These are phyloP conservation scores for Castanea crenata DNA, from an alignment of 306 rosid genomes.

Conservation along the genomic window DNA sequence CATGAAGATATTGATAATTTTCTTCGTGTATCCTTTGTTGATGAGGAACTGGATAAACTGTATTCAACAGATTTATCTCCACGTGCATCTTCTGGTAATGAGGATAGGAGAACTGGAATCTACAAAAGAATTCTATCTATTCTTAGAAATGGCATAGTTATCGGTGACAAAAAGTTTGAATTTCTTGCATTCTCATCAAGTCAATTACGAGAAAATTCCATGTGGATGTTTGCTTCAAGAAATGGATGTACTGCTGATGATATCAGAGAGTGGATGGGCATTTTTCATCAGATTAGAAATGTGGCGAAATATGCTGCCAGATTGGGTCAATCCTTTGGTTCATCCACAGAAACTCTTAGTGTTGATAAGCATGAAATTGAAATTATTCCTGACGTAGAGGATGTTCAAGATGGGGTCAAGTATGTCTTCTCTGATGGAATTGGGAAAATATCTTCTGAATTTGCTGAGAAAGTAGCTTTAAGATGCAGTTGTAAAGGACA, in stretches of 20 bases:
- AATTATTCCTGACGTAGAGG: constrained; percentile 50
- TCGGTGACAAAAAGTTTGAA: constrained; percentile 74
- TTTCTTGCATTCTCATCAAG: constrained; percentile 92
- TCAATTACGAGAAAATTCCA: constrained; percentile 71
- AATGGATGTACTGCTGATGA: constrained; percentile 32
- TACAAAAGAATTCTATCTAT: constrained; percentile 63
- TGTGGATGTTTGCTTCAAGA: constrained; percentile 88
- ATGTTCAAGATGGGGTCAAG: not conserved
- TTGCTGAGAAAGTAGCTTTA: constrained; percentile 62
- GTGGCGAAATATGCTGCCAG: constrained; percentile 96
- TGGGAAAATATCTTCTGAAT: constrained; percentile 72
- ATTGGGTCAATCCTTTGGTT: constrained; percentile 84
- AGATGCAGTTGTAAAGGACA: constrained; percentile 49
- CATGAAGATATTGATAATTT: constrained; percentile 48
- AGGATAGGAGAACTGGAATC: constrained; percentile 48
- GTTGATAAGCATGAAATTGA: constrained; percentile 50
- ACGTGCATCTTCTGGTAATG: constrained; percentile 32
- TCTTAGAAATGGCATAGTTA: constrained; percentile 56
- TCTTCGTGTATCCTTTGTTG: constrained; percentile 79
- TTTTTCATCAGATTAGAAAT: constrained; percentile 59
- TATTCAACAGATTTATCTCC: constrained; percentile 64
- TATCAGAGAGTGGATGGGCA: constrained; percentile 75
- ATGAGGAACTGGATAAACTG: constrained; percentile 67
- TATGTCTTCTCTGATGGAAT: constrained; percentile 86
- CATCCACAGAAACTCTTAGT: constrained; percentile 76